Conservation (phyloP, 2,329 filamentous ascomycete genomes). For the Ceratocystis huliohia region DNA sequence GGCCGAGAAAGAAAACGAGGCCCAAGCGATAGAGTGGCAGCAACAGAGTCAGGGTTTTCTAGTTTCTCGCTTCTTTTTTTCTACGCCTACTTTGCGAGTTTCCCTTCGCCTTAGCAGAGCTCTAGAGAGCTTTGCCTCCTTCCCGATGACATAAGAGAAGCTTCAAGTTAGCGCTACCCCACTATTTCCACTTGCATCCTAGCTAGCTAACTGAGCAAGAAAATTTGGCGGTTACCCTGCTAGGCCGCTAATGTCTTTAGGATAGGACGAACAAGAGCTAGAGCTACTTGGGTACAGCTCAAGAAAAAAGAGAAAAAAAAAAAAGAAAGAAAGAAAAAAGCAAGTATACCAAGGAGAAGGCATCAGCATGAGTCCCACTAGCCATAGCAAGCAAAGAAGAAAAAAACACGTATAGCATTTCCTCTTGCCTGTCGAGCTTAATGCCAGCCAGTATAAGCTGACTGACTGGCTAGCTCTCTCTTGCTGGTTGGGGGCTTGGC, state of each 20-base stretch:
- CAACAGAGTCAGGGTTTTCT: neutral
- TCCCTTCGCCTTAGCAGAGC: neutral
- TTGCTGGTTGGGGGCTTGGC: neutral
- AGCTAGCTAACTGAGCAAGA: neutral
- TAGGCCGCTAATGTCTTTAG: neutral
- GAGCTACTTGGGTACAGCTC: neutral
- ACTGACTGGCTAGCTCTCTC: neutral
- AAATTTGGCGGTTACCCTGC: neutral
- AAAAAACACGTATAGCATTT: conserved; percentile 7
- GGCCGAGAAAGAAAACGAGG: neutral
- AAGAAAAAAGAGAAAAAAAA: neutral
- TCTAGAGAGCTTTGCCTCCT: conserved; percentile 8
- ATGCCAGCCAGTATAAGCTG: neutral
- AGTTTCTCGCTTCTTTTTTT: neutral
- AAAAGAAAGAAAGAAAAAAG: neutral
- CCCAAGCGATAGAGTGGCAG: neutral
- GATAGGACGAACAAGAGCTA: neutral
- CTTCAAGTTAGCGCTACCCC: conserved; percentile 5
- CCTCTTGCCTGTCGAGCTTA: neutral
- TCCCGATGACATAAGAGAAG: conserved; percentile 7
- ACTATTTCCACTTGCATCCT: conserved; percentile 8
- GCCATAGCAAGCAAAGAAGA: neutral
- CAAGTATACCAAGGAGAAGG: too few relatives aligned
- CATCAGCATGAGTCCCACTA: neutral
- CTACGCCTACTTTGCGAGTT: neutral